A percentile compares a stretch with the other conserved stretches of the same genome.
Conservation (phyloP, 495 filamentous ascomycete genomes). For the Podospora comata region DNA sequence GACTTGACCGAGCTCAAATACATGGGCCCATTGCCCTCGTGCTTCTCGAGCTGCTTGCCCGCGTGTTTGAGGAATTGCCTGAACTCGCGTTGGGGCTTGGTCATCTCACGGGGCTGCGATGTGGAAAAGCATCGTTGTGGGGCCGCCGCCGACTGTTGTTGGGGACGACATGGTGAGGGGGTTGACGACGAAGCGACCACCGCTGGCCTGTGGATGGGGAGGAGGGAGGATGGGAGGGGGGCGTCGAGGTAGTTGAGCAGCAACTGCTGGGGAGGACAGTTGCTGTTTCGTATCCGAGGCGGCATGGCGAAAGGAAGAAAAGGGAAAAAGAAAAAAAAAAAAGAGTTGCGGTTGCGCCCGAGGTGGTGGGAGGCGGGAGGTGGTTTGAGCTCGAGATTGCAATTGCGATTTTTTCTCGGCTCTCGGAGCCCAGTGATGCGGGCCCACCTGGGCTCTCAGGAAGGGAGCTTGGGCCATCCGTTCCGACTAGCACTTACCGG, state of each 20-base stretch:
- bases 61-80: constrained; percentile 16
- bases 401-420: constrained; percentile 17
- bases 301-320: constrained; percentile 25
- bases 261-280: constrained; percentile 21
- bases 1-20: constrained; percentile 13
- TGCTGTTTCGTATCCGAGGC: constrained; percentile 31
- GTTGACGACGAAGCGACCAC: constrained; percentile 14
- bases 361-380: neutral
- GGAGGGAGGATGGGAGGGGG: neutral
- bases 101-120: constrained; percentile 20
- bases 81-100: constrained; percentile 22
- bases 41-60: constrained; percentile 11
- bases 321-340: neutral
- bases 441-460: neutral
- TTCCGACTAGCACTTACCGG: neutral
- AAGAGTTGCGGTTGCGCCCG: neutral
- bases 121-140: constrained; percentile 24
- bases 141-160: constrained; percentile 6
- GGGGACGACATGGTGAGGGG: constrained; percentile 9
- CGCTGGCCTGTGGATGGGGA: constrained; percentile 2
- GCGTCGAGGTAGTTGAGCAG: constrained; percentile 26
- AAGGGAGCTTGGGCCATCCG: neutral
- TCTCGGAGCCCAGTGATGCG: neutral
- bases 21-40: constrained; percentile 10
- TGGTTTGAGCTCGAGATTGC: neutral